These are phyloP conservation scores for Mycena leptocephala DNA, from an alignment of 768 basidiomycete genomes.

Conservation along the genomic window DNA sequence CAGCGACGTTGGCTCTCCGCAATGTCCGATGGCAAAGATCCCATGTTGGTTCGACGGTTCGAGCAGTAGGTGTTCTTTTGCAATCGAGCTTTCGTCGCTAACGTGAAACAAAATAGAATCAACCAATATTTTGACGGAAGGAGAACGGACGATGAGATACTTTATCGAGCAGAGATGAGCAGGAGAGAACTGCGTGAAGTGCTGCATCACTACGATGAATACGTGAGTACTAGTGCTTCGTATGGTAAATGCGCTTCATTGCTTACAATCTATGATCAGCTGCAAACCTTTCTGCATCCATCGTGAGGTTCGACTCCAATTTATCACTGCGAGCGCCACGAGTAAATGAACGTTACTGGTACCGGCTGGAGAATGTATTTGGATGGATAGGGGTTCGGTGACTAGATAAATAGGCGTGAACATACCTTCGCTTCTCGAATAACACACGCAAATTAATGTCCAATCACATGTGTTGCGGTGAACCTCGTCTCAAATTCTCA, in stretches of 20 bases:
- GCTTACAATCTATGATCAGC: constrained; percentile 39
- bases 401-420: neutral
- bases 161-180: constrained; percentile 90
- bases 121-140: constrained; percentile 96
- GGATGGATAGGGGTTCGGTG: neutral
- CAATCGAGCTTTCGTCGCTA: neutral
- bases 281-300: constrained; percentile 64
- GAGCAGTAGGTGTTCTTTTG: constrained; percentile 70
- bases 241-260: neutral
- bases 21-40: constrained; percentile 91
- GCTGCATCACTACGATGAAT: constrained; percentile 89
- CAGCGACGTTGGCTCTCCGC: constrained; percentile 90
- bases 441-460: neutral
- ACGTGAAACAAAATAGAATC: constrained; percentile 72
- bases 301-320: constrained; percentile 22
- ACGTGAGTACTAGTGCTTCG: constrained; percentile 72
- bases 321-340: neutral
- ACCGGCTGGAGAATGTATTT: neutral
- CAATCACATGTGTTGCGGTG: constrained; percentile 5
- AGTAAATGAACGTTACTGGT: no score
- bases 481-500: neutral
- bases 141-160: constrained; percentile 92
- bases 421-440: neutral
- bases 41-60: constrained; percentile 79
- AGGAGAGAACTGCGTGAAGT: constrained; percentile 89